phyloP scores from a whole-genome alignment of 352 stramenopile genomes.

The Thraustochytrium striatum region DNA sequence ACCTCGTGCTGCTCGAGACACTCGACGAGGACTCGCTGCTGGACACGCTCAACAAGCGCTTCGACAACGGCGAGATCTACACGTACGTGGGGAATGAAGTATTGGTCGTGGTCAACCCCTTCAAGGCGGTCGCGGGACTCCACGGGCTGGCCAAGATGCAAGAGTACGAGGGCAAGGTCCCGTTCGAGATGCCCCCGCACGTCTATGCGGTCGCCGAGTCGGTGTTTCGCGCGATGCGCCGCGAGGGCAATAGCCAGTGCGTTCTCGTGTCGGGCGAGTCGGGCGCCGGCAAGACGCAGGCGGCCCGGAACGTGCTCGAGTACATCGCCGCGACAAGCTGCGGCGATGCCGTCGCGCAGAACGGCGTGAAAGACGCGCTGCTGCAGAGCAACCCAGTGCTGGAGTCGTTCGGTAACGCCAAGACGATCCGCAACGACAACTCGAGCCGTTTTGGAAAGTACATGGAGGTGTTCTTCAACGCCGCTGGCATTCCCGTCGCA shows the following conservation, averaged over 20 bases:
- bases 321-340: conserved; percentile 71
- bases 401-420: conserved; percentile 96
- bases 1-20: conserved; percentile 46
- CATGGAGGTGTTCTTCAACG: conserved; percentile 91
- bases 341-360: neutral
- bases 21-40: conserved; percentile 51
- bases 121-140: conserved; percentile 56
- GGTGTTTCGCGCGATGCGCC: conserved; percentile 73
- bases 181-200: conserved; percentile 71
- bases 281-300: conserved; percentile 92
- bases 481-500: conserved; percentile 77
- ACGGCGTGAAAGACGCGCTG: conserved; percentile 65
- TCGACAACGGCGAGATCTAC: conserved; percentile 75
- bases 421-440: conserved; percentile 96
- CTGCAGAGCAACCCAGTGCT: conserved; percentile 95
- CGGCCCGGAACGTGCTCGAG: conserved; percentile 87
- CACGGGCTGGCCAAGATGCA: conserved; percentile 52
- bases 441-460: conserved; percentile 93
- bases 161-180: conserved; percentile 57
- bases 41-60: conserved; percentile 63
- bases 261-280: conserved; percentile 84
- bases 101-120: conserved; percentile 67
- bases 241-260: conserved; percentile 74
- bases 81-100: conserved; percentile 77
- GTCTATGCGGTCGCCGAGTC: conserved; percentile 82